These are phyloP conservation scores for Erodium moschatum DNA, from an alignment of 441 rosid species.

Conservation along the genomic window DNA sequence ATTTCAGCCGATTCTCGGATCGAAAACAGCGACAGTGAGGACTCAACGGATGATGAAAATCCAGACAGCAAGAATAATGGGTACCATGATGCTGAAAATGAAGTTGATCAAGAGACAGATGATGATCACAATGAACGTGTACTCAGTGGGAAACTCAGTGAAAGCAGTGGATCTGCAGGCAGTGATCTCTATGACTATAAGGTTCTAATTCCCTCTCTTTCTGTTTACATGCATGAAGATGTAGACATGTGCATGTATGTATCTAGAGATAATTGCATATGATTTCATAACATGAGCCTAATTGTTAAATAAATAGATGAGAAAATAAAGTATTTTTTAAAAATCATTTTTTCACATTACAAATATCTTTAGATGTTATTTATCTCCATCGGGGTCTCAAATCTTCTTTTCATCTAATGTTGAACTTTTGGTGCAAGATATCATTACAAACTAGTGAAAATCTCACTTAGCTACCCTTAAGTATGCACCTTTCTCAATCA, in stretches of 20 bases:
- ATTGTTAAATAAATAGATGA: neutral
- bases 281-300: neutral
- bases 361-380: neutral
- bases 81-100: conserved; percentile 80
- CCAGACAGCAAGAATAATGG: conserved; percentile 53
- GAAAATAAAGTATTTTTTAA: neutral
- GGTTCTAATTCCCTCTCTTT: conserved; percentile 39
- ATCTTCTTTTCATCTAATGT: too few relatives aligned
- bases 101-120: conserved; percentile 74
- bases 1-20: conserved; percentile 86
- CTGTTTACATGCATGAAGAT: neutral
- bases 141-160: conserved; percentile 82
- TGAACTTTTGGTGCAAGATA: too few relatives aligned
- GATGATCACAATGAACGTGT: conserved; percentile 54
- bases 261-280: neutral
- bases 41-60: conserved; percentile 84
- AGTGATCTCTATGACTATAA: conserved; percentile 87
- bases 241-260: neutral
- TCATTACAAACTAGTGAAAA: too few relatives aligned
- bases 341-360: neutral
- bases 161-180: conserved; percentile 80
- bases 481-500: too few relatives aligned
- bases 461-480: too few relatives aligned
- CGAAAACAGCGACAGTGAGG: conserved; percentile 85
- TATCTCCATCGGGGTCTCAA: too few relatives aligned